These are phyloP conservation scores for Colletotrichum falcatum DNA, from an alignment of 2,329 filamentous ascomycete genomes.

Conservation along the genomic window DNA sequence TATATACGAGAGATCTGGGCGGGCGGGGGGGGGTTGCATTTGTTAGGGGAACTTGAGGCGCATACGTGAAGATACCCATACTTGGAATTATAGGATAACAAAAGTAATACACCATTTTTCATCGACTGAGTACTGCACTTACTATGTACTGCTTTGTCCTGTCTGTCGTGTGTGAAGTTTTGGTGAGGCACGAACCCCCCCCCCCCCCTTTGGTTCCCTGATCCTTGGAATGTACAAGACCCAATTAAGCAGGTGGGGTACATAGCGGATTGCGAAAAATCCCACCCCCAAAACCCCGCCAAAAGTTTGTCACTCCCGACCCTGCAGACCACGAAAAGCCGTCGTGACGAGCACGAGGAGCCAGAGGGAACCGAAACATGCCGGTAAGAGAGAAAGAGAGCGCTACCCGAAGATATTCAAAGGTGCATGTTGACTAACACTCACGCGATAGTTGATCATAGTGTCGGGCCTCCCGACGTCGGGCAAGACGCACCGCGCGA, in stretches of 20 bases:
- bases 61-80: constrained; percentile 28
- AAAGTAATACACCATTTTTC: not conserved
- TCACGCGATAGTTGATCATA: constrained; percentile 72
- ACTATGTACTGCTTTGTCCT: not conserved
- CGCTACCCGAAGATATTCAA: not conserved
- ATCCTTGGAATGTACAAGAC: not conserved
- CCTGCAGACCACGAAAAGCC: not conserved
- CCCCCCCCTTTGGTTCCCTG: constrained; percentile 5
- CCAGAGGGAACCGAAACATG: constrained; percentile 20
- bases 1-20: not conserved
- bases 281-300: constrained; percentile 7
- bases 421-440: not conserved
- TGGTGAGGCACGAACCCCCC: not conserved
- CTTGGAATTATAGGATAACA: not conserved
- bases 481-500: constrained; percentile 74
- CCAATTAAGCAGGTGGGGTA: constrained; percentile 15
- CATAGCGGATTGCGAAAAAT: constrained; percentile 10
- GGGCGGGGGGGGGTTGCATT: not conserved
- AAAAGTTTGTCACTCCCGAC: constrained; percentile 13
- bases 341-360: not conserved
- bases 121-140: not conserved
- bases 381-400: constrained; percentile 19
- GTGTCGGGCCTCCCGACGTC: constrained; percentile 75
- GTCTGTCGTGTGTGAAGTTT: not conserved
- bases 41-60: constrained; percentile 4